A percentile compares a stretch with the other conserved stretches of the same genome.
phyloP scores from a whole-genome alignment of 768 basidiomycete genomes.

The Tricholomella constricta region DNA sequence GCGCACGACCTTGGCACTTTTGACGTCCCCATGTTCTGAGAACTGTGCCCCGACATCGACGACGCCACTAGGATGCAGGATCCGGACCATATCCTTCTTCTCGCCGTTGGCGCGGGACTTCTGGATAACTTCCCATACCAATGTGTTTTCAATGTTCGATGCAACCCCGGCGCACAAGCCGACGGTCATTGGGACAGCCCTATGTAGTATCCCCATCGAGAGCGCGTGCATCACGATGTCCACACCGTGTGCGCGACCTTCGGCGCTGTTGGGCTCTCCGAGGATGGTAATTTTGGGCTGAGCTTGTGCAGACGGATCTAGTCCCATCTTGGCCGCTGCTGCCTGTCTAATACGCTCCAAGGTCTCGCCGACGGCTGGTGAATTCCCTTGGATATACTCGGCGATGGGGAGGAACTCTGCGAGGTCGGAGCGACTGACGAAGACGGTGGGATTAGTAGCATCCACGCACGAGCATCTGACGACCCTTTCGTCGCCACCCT shows the following conservation, averaged over 20 bases:
- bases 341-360: constrained; percentile 57
- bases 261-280: constrained; percentile 30
- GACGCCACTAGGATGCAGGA: constrained; percentile 66
- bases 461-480: constrained; percentile 61
- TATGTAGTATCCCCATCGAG: constrained; percentile 73
- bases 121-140: constrained; percentile 54
- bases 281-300: constrained; percentile 74
- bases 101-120: constrained; percentile 17
- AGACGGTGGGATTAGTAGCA: constrained; percentile 75
- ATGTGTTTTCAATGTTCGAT: constrained; percentile 50
- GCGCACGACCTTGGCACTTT: constrained; percentile 62
- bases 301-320: constrained; percentile 62
- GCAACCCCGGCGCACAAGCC: constrained; percentile 71
- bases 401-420: constrained; percentile 37
- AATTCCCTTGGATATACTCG: constrained; percentile 35
- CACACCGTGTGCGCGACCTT: constrained; percentile 30
- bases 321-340: constrained; percentile 62
- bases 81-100: constrained; percentile 39
- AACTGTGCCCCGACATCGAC: constrained; percentile 69
- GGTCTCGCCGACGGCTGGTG: constrained; percentile 26
- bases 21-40: constrained; percentile 44
- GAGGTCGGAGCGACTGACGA: constrained; percentile 52
- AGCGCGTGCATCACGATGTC: constrained; percentile 61
- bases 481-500: constrained; percentile 13
- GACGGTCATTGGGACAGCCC: constrained; percentile 74